Evolutionary conservation across 108 stramenopile genomes (phyloP), one percentile per base, ranked within the genome.

Genomic region (Skeletonema marinoi): DNA sequence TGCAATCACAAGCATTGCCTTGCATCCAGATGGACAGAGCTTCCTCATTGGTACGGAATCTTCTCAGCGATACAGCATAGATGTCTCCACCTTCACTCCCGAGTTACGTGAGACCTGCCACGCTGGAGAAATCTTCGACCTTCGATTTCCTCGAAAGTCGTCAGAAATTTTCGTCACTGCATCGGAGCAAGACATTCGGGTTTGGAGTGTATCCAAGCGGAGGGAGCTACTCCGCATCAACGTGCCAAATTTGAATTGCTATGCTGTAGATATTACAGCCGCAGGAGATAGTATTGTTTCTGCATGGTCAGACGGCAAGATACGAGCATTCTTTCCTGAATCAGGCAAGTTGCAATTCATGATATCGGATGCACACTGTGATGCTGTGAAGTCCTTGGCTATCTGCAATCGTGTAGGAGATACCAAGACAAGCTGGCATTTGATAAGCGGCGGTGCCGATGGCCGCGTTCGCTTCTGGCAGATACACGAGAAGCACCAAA

Each of bases 281-380:
- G 80, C 81, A 35, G 96, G 96, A 51, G 73, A 66, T 46, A 73
- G 63, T 61, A 94, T 96, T 64, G 69, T 96, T 21, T 85, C 86
- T 4, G 96, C 92, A 25, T 96, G 96, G 96, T 84, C 89, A 21
- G 96, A 96, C 68, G 96, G 96, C 65, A 93, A 92, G 75, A 90
- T 96, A n/a, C 89, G 96, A 32, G 92, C 93, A 56, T 96, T 96
- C 69, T 85, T 79, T 44, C 96, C 96, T 32, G 94, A 96, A 73
- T 88, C 79, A 66, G 96, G 96, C 42, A 89, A 90, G 78, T 71
- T 95, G 46, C 83, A 89, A 50, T 96, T 94, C 74, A 89, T 96
- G 66, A 96, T 96, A 48, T 82, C 82, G 32, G 91, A 96, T 73
- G 87, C 84, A 13, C 86, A 85, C 60, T 77, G 84, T 69, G 91